These are phyloP conservation scores for Mantamonas sphyraenae DNA, from an alignment of 78 protist genomes.

Conservation along the genomic window DNA sequence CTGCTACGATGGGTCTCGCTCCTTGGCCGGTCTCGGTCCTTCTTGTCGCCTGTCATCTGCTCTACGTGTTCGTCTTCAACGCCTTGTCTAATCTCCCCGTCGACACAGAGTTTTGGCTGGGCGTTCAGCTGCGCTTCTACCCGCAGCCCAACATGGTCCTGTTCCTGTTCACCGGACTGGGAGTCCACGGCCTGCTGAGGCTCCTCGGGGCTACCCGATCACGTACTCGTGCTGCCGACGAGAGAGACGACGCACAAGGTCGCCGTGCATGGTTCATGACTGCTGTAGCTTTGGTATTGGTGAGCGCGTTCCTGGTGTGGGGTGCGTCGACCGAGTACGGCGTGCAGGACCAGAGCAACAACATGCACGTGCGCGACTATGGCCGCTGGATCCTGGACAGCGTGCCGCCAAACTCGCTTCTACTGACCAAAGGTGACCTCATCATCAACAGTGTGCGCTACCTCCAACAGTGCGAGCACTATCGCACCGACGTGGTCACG, in stretches of 20 bases:
- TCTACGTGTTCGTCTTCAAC: conserved; percentile 20
- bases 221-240: neutral
- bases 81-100: conserved; percentile 25
- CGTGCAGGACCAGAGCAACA: neutral
- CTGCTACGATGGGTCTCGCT: neutral
- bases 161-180: neutral
- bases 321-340: no score
- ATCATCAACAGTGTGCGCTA: conserved; percentile 8
- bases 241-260: neutral
- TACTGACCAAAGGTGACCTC: conserved; percentile 21
- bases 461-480: conserved; percentile 9
- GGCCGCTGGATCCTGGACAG: conserved; percentile 19
- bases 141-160: conserved; percentile 15
- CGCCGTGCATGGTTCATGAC: neutral
- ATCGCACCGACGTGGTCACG: conserved; percentile 9
- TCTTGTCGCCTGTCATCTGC: neutral
- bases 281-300: neutral
- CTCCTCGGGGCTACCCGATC: no score
- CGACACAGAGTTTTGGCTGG: conserved; percentile 15
- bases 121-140: conserved; percentile 33
- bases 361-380: neutral
- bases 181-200: neutral
- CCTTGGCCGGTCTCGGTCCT: neutral
- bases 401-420: conserved; percentile 4
- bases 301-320: no score